These are phyloP conservation scores for Trichoderma reesei DNA, from an alignment of 495 filamentous ascomycete species.

Conservation along the genomic window DNA sequence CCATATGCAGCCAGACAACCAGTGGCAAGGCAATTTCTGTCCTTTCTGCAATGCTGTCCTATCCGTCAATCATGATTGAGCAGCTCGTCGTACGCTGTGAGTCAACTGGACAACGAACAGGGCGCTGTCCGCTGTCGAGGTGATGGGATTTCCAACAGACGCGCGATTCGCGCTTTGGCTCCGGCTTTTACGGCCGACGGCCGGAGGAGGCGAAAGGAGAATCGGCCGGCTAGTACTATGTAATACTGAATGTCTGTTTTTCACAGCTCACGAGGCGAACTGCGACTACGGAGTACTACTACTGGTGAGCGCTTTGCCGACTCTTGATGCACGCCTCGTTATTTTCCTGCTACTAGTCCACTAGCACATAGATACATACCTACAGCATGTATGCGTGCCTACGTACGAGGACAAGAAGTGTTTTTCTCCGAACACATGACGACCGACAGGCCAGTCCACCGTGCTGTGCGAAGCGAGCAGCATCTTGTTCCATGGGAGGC, in stretches of 20 bases:
- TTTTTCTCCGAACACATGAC: constrained; percentile 4
- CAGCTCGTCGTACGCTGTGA: neutral
- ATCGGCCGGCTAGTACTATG: constrained; percentile 7
- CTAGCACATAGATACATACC: too few relatives aligned
- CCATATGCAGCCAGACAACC: neutral
- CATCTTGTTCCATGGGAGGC: neutral
- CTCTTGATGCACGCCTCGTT: neutral
- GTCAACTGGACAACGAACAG: neutral
- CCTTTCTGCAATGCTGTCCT: neutral
- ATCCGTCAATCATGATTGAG: neutral
- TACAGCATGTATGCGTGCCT: neutral
- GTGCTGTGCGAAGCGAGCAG: neutral
- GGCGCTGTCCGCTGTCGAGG: neutral
- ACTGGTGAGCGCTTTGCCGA: neutral
- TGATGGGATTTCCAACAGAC: neutral
- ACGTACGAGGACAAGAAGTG: neutral
- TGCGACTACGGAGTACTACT: too few relatives aligned
- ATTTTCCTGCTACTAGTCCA: neutral
- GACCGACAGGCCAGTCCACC: neutral
- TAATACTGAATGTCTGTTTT: neutral
- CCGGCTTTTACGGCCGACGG: neutral
- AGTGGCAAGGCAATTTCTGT: neutral
- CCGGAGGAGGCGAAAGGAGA: neutral
- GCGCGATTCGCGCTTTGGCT: neutral
- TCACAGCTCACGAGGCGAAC: too few relatives aligned